These are phyloP conservation scores for Xylaria digitata DNA, from an alignment of 2,329 filamentous ascomycete species.

Conservation along the genomic window DNA sequence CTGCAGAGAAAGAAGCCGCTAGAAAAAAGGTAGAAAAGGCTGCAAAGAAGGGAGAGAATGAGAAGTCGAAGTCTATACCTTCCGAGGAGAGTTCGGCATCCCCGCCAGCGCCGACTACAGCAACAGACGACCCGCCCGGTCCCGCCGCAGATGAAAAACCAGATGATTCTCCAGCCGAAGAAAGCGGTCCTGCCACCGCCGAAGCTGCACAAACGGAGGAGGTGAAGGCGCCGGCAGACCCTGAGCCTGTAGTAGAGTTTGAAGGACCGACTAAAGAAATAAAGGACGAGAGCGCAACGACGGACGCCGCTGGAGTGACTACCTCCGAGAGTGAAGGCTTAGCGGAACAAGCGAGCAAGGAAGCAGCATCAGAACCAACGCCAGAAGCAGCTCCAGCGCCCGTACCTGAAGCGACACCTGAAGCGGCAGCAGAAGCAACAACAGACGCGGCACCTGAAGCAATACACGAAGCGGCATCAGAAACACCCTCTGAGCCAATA, in stretches of 20 bases:
- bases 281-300: conserved; percentile 28
- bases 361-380: background rate
- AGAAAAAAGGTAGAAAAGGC: conserved; percentile 36
- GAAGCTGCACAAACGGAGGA: conserved; percentile 28
- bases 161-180: conserved; percentile 17
- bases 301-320: conserved; percentile 19
- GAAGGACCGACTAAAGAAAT: conserved; percentile 25
- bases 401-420: conserved; percentile 1
- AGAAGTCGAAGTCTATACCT: conserved; percentile 24
- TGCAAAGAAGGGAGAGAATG: conserved; percentile 31
- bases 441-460: background rate
- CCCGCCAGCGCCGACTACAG: conserved; percentile 10
- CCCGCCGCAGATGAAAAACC: conserved; percentile 24
- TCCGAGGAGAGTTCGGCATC: conserved; percentile 21
- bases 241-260: conserved; percentile 27
- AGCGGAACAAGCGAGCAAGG: conserved; percentile 12
- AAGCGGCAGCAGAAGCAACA: background rate
- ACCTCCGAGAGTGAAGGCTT: conserved; percentile 1
- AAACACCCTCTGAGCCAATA: conserved; percentile 9
- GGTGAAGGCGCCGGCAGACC: conserved; percentile 25
- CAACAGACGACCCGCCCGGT: conserved; percentile 28
- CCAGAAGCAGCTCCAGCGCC: background rate
- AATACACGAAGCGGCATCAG: background rate
- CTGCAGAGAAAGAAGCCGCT: conserved; percentile 16
- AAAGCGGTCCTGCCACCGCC: conserved; percentile 7